Conservation (phyloP, 2,329 filamentous ascomycete genomes). For the Sporothrix pallida region DNA sequence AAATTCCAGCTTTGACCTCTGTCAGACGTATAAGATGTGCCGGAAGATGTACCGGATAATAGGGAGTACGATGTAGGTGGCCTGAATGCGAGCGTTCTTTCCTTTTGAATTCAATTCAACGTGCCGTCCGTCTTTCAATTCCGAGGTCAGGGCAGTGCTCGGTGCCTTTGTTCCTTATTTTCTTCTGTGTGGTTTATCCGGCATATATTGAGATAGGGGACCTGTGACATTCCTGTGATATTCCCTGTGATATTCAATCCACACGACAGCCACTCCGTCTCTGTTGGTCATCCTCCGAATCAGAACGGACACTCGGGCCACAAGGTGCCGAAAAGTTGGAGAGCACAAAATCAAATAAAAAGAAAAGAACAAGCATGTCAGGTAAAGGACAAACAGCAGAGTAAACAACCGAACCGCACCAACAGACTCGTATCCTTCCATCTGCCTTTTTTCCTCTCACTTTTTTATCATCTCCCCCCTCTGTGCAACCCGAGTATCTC, state of each 20-base stretch:
- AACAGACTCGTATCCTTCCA: not conserved
- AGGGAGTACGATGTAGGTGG: no score
- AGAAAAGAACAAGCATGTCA: not conserved
- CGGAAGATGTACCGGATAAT: no score
- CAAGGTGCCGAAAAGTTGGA: slow-evolving; percentile 11
- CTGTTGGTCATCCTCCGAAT: not conserved
- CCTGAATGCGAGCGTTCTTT: no score
- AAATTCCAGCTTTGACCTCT: no score
- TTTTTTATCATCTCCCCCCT: no score
- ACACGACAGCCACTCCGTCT: not conserved
- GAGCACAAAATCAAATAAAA: not conserved
- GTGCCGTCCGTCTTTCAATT: no score
- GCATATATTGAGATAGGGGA: slow-evolving; percentile 15
- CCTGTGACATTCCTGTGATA: not conserved
- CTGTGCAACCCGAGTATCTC: not conserved
- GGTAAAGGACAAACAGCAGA: not conserved
- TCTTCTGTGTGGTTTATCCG: slow-evolving; percentile 10
- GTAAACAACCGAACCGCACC: not conserved
- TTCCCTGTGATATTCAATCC: not conserved
- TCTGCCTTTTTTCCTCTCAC: no score
- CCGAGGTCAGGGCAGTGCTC: not conserved
- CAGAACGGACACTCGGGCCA: slow-evolving; percentile 1
- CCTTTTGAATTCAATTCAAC: no score
- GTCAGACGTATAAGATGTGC: no score
- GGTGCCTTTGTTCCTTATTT: slow-evolving; percentile 13